Base-by-base conservation (phyloP, 2,329 filamentous ascomycete species). In the Exophiala mesophila region DNA sequence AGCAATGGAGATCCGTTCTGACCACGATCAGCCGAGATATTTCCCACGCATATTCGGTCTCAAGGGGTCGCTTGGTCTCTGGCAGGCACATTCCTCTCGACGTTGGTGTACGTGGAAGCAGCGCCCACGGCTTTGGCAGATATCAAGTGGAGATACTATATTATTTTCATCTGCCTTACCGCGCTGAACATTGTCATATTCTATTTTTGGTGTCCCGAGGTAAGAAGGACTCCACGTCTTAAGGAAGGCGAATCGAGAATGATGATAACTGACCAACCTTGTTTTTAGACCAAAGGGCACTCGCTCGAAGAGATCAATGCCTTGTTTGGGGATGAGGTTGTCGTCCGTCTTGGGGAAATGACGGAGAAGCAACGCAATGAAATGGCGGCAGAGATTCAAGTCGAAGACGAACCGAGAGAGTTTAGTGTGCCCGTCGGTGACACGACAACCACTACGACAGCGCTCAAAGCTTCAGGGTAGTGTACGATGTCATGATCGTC, bases 121-220 rank as follows among this genome's bases (percentile, higher is more conserved):
- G 41, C 50, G 3, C 40, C 50, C 12, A 60, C 56, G 2, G 61
- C 59, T 2, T 59, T 63, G 44, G 56, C 55, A 5, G 59, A 59
- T 21, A 62, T 62, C 34, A 53, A 57, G 9, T 62, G 59, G 59
- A 56, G 50, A 8, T 63, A 59, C 42, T 63, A 60, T 36, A 46
- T 63, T 17, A 50, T 60, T 4, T 57, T 46, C 52, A 38, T 44
- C 17, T 75, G 74, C 44, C 58, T 75, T 13, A 65, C 69, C 0
- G 72, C 45, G 30, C 40, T 47, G 32, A 50, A 50, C 33, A 36
- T 47, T 13, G 12, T 46, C 30, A 32, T 50, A 8, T 43, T 49
- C 35, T 49, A 49, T 45, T 46, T 49, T 23, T 49, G 47, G 47
- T 49, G 47, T 74, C 49, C 71, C 73, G 44, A 70, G 67, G 52